Base-by-base conservation (phyloP, 2,329 filamentous ascomycete genomes). In the Dryadomyces quercus-mongolicae region DNA sequence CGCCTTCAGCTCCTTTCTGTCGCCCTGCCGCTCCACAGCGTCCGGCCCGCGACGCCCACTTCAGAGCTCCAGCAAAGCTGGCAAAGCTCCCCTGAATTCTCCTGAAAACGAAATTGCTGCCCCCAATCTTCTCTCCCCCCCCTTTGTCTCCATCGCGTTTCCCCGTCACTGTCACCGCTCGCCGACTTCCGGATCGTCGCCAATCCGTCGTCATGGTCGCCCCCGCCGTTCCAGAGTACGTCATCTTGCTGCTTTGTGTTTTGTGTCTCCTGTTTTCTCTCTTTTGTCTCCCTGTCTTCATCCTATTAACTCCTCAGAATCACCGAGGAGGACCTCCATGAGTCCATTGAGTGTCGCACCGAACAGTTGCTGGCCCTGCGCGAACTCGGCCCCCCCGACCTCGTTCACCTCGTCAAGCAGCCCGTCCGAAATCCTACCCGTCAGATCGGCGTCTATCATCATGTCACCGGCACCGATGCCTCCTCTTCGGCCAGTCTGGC, bases 401-500 rank as follows among this genome's bases (percentile, higher is more conserved):
- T 98, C 31, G 92, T 97, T 43, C 93, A 98, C 71, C 80, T 98
- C 55, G 81, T 95, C 63, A 97, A 96, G 69, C 79, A 82, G 64
- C 74, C 75, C 52, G 69, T 77, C 49, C 73, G 80, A 61, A 82
- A 77, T 62, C 69, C 75, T 38, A 73, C 70, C 51, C 82, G 79
- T 64, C 80, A 96, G 87, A 84, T 84, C 58, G 93, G 93, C 56
- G 85, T 96, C 54, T 98, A 98, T 68, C 93, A 98, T 69, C 93
- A 98, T 82, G 91, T 96, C 62, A 95, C 90, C 43, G 93, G 93
- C 57, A 85, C 96, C 65, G 93, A 98, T 71, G 93, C 93, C 50
- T 98, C 93, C 2, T 97, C 93, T 7, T 97, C 93, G 10, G 93
- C 93, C 56, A 97, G 92, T 71, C 74, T 98, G 56, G 93, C 93